These are phyloP conservation scores for Saposhnikovia divaricata DNA, from an alignment of 129 eudicot genomes.

Conservation along the genomic window DNA sequence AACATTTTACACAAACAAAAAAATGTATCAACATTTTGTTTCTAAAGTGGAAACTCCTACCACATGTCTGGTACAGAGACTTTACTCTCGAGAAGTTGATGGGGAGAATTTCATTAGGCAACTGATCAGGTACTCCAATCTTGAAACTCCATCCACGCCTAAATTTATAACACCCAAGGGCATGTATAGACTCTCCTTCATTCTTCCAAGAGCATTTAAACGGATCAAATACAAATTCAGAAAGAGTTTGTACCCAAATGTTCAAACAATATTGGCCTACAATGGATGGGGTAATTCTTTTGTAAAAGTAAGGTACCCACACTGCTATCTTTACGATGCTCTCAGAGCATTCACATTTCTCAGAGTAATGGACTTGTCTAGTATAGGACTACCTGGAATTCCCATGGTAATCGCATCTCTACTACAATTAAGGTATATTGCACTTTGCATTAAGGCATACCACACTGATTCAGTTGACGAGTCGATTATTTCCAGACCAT, in stretches of 20 bases:
- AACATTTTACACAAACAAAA: not conserved
- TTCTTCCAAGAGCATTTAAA: not conserved
- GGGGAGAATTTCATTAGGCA: not conserved
- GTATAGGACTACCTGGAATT: not conserved
- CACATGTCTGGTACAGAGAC: not conserved
- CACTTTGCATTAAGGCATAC: not conserved
- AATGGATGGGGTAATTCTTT: not conserved
- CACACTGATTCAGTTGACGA: not conserved
- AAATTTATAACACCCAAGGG: not conserved
- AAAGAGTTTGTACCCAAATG: not conserved
- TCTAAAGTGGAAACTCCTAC: not conserved
- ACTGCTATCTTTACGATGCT: not conserved
- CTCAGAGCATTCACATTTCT: not conserved
- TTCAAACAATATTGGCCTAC: not conserved
- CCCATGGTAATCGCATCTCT: not conserved
- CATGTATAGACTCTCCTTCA: not conserved
- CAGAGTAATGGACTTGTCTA: not conserved
- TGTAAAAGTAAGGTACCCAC: not conserved
- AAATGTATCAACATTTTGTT: not conserved
- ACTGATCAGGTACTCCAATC: not conserved
- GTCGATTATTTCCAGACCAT: rapidly evolving
- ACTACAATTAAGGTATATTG: not conserved
- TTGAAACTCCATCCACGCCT: not conserved
- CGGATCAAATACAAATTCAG: not conserved
- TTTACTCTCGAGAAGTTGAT: not conserved